These are phyloP conservation scores for Glutinoglossum americanum DNA, from an alignment of 495 filamentous ascomycete species.

Conservation along the genomic window DNA sequence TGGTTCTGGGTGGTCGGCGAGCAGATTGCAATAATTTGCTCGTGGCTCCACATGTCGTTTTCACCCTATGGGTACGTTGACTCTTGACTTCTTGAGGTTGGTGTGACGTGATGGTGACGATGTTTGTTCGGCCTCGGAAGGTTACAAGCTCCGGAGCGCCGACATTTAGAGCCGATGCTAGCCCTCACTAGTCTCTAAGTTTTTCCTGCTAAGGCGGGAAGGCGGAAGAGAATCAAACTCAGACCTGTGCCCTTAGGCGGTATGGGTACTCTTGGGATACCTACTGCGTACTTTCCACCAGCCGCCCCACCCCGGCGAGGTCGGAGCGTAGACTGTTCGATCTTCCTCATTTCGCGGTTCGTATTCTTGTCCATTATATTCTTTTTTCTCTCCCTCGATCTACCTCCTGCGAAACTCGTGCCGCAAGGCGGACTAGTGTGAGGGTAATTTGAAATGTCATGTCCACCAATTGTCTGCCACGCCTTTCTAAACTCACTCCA, in stretches of 20 bases:
- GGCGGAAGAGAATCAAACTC: not conserved
- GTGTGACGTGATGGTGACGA: not conserved
- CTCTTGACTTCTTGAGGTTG: too few relatives aligned
- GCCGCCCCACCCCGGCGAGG: too few relatives aligned
- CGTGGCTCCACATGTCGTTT: not conserved
- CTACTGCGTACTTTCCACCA: too few relatives aligned
- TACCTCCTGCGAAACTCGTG: not conserved
- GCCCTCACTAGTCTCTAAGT: not conserved
- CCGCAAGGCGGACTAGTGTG: not conserved
- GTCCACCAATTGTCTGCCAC: not conserved
- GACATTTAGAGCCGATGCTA: not conserved
- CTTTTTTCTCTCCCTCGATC: not conserved
- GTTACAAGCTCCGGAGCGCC: not conserved
- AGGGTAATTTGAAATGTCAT: not conserved
- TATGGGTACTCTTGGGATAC: too few relatives aligned
- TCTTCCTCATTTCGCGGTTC: not conserved
- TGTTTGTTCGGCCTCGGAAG: not conserved
- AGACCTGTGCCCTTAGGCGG: too few relatives aligned
- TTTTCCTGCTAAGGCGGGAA: not conserved
- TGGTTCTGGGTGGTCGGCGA: not conserved
- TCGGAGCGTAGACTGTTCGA: too few relatives aligned
- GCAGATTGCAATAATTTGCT: not conserved
- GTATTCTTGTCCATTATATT: not conserved
- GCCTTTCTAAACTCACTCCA: not conserved
- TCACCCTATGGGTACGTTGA: too few relatives aligned